Base-by-base conservation (phyloP, 2,329 filamentous ascomycete genomes). In the Apiospora malaysiana region DNA sequence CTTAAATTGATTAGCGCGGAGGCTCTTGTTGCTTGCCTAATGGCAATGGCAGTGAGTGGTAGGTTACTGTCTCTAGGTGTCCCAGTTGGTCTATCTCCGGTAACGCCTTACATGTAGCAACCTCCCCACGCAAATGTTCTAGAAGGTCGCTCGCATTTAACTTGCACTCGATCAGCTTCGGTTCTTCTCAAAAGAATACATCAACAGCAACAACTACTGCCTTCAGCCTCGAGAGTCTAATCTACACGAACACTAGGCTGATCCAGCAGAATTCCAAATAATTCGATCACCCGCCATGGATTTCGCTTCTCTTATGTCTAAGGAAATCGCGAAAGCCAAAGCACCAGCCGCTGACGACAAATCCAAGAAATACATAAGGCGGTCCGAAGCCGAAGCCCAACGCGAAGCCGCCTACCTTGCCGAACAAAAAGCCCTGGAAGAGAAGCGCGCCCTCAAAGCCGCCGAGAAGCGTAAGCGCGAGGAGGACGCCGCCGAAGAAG, bases 221-320 rank as follows among this genome's bases (percentile, higher is more conserved):
- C 27, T 21, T 32, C 32, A 32, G 37, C 2, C 10, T 21, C 51
- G 32, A 40, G 56, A 40, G 42, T 25, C 23, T 43, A 27, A 37
- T 23, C 42, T n/a, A 16, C 18, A 63, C 32, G 12, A 23, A 40
- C 27, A 2, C 56, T n/a, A 10, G 25, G 51, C 27, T 56, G 49
- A 27, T 56, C 70, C 63, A 49, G 23, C 40, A 66, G 37, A 42
- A n/a, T 45, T 18, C 16, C 59, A 56, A 27, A 42, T 16, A 37
- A 59, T 4, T 27, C 40, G 40, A n/a, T 40, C 70, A 42, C 68
- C 73, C 79, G 86, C 73, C 75, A 99, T 99, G 96, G 95, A 99
- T 82, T 99, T 99, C 85, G 94, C 94, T 72, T 90, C 94, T 46
- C 85, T 99, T 66, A 97, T 99, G 94, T 91, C 93, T 78, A 93